A percentile compares a stretch with the other conserved stretches of the same genome.
These are phyloP conservation scores for Ogataea nonfermentans DNA, from an alignment of 805 yeast species.

Conservation along the genomic window DNA sequence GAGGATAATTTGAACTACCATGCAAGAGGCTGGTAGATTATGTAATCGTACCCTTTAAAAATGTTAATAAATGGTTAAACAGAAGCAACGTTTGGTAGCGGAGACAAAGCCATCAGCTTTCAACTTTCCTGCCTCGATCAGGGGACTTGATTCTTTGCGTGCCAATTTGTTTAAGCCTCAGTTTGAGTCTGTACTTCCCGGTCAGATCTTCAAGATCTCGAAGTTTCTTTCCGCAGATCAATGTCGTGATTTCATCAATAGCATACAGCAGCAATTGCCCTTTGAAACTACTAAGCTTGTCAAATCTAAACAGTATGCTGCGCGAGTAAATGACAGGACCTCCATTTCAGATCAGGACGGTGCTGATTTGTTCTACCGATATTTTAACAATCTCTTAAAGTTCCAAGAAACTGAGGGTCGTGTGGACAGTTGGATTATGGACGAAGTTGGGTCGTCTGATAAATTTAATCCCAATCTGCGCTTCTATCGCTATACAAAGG, in stretches of 20 bases:
- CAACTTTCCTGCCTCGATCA: constrained; percentile 10
- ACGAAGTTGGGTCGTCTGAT: constrained; percentile 37
- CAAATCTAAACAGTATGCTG: constrained; percentile 53
- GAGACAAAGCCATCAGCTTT: neutral
- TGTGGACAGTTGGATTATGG: constrained; percentile 29
- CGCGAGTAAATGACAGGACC: constrained; percentile 53
- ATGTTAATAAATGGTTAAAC: neutral
- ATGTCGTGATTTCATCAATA: constrained; percentile 39
- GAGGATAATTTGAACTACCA: constrained; percentile 39
- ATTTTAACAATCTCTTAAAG: constrained; percentile 34
- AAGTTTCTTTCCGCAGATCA: constrained; percentile 38
- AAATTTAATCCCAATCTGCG: constrained; percentile 58
- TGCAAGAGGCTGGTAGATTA: constrained; percentile 39
- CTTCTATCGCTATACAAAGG: constrained; percentile 51
- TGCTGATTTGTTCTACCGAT: constrained; percentile 44
- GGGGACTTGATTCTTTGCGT: neutral
- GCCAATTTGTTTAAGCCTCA: constrained; percentile 10
- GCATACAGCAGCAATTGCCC: constrained; percentile 24
- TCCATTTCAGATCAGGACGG: constrained; percentile 37
- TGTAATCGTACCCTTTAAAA: neutral
- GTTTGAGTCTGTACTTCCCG: constrained; percentile 22
- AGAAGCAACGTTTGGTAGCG: neutral
- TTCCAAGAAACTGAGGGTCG: constrained; percentile 31
- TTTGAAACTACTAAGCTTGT: constrained; percentile 48
- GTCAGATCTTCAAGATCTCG: constrained; percentile 41